Base-by-base conservation (phyloP, 306 rosid species). In the Datisca glomerata region DNA sequence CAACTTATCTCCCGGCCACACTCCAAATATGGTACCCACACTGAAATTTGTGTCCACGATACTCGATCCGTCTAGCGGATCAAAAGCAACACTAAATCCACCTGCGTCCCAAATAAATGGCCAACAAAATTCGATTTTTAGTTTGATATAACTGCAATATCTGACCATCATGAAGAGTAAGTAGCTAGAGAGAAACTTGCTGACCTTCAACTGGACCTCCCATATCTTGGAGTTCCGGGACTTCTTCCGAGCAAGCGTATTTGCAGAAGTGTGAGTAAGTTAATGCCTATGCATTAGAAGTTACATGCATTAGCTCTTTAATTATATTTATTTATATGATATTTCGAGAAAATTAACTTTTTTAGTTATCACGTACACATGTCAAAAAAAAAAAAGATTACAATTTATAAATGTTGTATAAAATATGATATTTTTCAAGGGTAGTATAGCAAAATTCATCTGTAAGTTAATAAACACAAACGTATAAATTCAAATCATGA, bases 1-100 rank as follows among this genome's bases (percentile, higher is more conserved):
- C 45, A 91, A 60, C 81, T 84, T 78, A 53, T 91, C 96, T 24
- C 98, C 98, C n/a, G 98, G 96, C 98, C 98, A 84, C 65, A 80
- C 98, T 3, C 98, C 98, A 55, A 91, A 84, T 22, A 91, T 91
- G 32, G 98, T 91, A 37, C 98, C 98, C 2, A 91, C 98, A 8
- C 94, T 91, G 75, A 91, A 91, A 59, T 84, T 91, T 44, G 98
- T 91, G 71, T 91, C 98, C 15, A 91, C 98, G 0, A 91, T 91
- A 45, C 98, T 91, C 7, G 98, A 91, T 1, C 98, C 98, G 60
- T 84, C 98, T n/a, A 91, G 81, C 18, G 98, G 98, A 59, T 91
- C 98, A 53, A 91, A 91, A 41, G 98, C 98, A 63, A 91, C 98
- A 60, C 96, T 91, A 15, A 91, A 91, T 43, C 98, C 98, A 45